Conservation (phyloP, 345 rosid genomes). For the Heritiera fomes region DNA sequence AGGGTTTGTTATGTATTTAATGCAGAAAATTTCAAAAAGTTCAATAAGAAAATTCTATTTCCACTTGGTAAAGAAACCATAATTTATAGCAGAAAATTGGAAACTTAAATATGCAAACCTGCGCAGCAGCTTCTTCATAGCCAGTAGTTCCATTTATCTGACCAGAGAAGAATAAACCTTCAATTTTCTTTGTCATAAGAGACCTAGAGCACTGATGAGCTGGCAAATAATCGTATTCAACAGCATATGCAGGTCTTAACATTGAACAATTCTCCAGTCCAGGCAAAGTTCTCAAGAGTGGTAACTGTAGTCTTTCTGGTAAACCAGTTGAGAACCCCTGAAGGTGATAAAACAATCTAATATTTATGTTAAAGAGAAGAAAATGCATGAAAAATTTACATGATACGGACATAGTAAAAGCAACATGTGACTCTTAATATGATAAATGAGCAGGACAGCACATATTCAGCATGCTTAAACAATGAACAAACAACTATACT, state of each 20-base stretch:
- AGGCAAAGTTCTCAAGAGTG: slow-evolving; percentile 94
- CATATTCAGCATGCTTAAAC: background rate
- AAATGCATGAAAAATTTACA: background rate
- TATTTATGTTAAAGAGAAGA: slow-evolving; percentile 1
- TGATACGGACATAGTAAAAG: slow-evolving; percentile 4
- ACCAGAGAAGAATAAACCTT: slow-evolving; percentile 98
- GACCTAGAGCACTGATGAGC: slow-evolving; percentile 93
- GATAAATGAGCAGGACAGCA: slow-evolving; percentile 1
- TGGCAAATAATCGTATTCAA: slow-evolving; percentile 96
- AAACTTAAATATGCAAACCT: slow-evolving; percentile 47
- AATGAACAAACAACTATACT: background rate
- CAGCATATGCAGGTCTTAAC: slow-evolving; percentile 99
- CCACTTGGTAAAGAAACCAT: slow-evolving; percentile 14
- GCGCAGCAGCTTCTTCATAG: slow-evolving; percentile 99
- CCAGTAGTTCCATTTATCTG: slow-evolving; percentile 99
- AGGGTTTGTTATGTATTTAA: slow-evolving; percentile 11
- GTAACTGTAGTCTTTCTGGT: slow-evolving; percentile 91
- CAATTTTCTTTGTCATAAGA: slow-evolving; percentile 89
- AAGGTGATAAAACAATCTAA: slow-evolving; percentile 18
- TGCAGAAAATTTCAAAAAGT: background rate
- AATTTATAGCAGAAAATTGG: slow-evolving; percentile 20
- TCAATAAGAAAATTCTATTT: background rate
- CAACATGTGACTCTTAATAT: background rate
- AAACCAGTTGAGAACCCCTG: slow-evolving; percentile 99
- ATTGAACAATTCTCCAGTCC: slow-evolving; percentile 97